Percentiles rank a stretch among this genome's conserved stretches.
Conservation (phyloP, 345 rosid genomes). For the Dipteronia sinensis region DNA sequence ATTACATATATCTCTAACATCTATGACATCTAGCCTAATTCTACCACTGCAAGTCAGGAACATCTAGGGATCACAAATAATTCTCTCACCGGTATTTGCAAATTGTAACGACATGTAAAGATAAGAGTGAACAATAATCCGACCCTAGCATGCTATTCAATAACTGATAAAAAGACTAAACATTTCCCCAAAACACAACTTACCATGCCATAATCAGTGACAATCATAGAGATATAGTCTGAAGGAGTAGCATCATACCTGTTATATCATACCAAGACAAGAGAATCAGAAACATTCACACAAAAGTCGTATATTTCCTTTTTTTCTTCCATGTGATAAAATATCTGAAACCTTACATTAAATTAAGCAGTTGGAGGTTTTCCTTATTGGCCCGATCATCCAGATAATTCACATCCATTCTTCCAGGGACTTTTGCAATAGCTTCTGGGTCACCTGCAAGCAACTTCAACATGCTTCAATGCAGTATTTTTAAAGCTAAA, state of each 20-base stretch:
- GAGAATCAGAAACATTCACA: conserved; percentile 15
- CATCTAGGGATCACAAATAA: background rate
- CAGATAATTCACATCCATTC: conserved; percentile 37
- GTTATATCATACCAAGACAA: background rate
- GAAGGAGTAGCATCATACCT: conserved; percentile 87
- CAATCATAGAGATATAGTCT: conserved; percentile 70
- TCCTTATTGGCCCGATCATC: conserved; percentile 41
- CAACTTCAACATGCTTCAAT: background rate
- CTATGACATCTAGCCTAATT: background rate
- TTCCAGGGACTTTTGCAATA: conserved; percentile 50
- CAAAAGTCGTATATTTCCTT: background rate
- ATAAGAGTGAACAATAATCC: background rate
- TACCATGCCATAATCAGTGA: conserved; percentile 88
- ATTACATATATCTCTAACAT: background rate
- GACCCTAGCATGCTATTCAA: background rate
- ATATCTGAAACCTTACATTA: conserved; percentile 47
- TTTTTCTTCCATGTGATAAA: background rate
- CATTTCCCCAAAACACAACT: conserved; percentile 10
- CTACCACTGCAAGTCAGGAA: background rate
- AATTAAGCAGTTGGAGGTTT: conserved; percentile 66
- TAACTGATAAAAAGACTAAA: background rate
- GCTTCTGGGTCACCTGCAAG: conserved; percentile 66
- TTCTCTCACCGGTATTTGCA: background rate
- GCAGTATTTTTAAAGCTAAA: background rate
- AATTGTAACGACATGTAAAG: conserved; percentile 4